These are phyloP conservation scores for Boeremia exigua DNA, from an alignment of 2,329 filamentous ascomycete genomes.

Conservation along the genomic window DNA sequence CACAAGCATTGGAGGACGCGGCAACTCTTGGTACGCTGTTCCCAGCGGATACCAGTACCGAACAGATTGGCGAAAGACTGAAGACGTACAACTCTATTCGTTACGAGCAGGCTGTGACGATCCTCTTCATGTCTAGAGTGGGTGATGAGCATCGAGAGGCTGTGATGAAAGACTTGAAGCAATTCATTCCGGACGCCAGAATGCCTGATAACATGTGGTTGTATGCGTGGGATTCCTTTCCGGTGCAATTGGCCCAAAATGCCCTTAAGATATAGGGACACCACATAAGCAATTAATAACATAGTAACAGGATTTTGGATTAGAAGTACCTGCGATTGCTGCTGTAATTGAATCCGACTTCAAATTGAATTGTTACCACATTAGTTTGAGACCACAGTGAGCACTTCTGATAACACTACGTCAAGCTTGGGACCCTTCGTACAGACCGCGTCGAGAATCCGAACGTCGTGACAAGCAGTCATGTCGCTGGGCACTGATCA, in stretches of 20 bases:
- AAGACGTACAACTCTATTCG: slow-evolving; percentile 16
- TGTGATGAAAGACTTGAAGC: background rate
- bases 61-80: slow-evolving; percentile 9
- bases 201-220: background rate
- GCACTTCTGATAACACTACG: no score
- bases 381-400: no score
- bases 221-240: background rate
- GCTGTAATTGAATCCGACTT: no score
- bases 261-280: no score
- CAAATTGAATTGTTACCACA: no score
- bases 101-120: slow-evolving; percentile 8
- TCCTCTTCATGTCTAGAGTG: slow-evolving; percentile 14
- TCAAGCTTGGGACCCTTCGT: no score
- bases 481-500: no score
- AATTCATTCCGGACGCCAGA: background rate
- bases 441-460: no score
- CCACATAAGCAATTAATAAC: no score
- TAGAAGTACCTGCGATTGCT: no score
- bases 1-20: slow-evolving; percentile 21
- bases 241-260: background rate
- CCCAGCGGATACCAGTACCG: slow-evolving; percentile 2
- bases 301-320: no score
- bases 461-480: no score
- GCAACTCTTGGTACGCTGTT: slow-evolving; percentile 17
- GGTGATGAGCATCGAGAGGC: background rate